Evolutionary conservation across 345 rosid genomes (phyloP), one percentile per base, ranked within the genome.

Genomic region (Populus pruinosa): DNA sequence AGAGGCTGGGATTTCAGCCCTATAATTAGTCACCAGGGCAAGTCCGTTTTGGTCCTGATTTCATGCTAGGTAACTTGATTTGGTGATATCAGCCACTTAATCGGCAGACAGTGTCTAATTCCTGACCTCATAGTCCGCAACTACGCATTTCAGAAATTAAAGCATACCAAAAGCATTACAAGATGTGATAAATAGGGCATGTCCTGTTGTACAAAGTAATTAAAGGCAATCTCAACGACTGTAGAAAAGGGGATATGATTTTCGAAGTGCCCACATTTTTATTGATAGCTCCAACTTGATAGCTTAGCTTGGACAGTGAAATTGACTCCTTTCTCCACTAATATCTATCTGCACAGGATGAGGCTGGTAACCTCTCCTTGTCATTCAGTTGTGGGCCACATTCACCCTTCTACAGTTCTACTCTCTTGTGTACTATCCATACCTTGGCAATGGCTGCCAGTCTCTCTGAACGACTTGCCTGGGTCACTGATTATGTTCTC

Each of bases 321-420:
- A 36, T 39, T 61, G 66, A 79, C 66, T 41, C n/a, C 27, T 73
- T 29, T 72, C 76, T 77, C 73, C 77, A 73, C 77, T 49, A n/a
- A 31, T 41, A 18, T 64, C 76, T 63, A 78, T 70, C 36, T 76
- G 62, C 70, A 55, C 47, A 61, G 64, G 74, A 65, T 64, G 70
- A 70, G 76, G 81, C 78, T 73, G 80, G 74, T 76, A 77, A 81
- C 63, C 71, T 74, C 41, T 82, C 75, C 41, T 80, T 76, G 43
- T 78, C 79, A 64, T 41, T 71, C 77, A 38, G 81, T 78, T 81
- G 35, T 38, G n/a, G 49, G 69, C 68, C 66, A 70, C 77, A 35
- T 29, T 31, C 68, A 67, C 47, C 50, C 67, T 39, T 71, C n/a
- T 33, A 65, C 63, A 27, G 29, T 27, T 27, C 29, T 27, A 27